A percentile compares a stretch with the other conserved stretches of the same genome.
Evolutionary conservation across 805 yeast genomes (phyloP).

Genomic region (Torulaspora franciscae): DNA sequence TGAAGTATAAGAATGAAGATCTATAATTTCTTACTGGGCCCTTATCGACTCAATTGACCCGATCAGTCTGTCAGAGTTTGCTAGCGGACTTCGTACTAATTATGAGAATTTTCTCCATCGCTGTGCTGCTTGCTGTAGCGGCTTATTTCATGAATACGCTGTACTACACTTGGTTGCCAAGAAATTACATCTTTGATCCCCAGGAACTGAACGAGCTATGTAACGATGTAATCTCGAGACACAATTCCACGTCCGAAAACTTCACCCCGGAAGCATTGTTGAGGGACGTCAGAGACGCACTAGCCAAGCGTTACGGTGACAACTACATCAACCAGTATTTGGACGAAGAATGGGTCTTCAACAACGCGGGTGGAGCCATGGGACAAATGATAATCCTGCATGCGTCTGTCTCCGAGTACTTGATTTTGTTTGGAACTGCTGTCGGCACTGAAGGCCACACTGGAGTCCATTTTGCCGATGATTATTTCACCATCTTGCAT

Average conservation of each 20-base stretch:
- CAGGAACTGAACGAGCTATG: constrained; percentile 54
- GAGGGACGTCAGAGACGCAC: constrained; percentile 51
- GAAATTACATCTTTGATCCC: constrained; percentile 65
- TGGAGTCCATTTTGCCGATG: constrained; percentile 96
- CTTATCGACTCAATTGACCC: not conserved
- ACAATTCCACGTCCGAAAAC: constrained; percentile 43
- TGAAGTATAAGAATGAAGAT: constrained; percentile 1
- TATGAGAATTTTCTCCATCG: constrained; percentile 25
- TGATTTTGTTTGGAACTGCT: constrained; percentile 90
- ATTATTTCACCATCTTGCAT: constrained; percentile 82
- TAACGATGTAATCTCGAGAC: constrained; percentile 46
- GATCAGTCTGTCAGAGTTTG: not conserved
- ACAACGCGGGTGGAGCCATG: constrained; percentile 99
- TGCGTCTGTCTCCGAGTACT: constrained; percentile 88
- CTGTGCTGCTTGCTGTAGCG: constrained; percentile 18
- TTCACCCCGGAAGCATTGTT: constrained; percentile 57
- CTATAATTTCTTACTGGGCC: not conserved
- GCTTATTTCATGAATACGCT: constrained; percentile 30
- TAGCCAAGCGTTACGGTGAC: constrained; percentile 66
- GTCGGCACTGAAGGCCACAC: constrained; percentile 95
- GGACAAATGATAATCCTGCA: constrained; percentile 92
- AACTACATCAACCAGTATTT: constrained; percentile 64
- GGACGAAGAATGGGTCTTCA: constrained; percentile 87
- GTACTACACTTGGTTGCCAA: constrained; percentile 64
- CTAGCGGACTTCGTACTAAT: not conserved